Evolutionary conservation across 495 filamentous ascomycete species (phyloP), one percentile per base, ranked within the genome.

Genomic region (Hyphodiscus hymeniophilus): DNA sequence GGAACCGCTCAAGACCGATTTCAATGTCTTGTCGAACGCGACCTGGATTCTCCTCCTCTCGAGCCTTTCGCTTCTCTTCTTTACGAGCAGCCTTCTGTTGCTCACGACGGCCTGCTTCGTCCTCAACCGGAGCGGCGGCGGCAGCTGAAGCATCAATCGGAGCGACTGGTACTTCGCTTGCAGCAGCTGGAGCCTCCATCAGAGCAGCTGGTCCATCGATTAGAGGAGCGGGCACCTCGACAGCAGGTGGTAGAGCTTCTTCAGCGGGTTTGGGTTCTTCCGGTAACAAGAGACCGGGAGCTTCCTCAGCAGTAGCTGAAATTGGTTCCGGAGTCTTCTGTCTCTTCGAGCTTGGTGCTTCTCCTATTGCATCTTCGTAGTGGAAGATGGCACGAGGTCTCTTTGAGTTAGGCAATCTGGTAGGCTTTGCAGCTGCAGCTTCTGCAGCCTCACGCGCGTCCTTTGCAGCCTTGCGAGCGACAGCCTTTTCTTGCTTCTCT

Each of bases 1-100:
- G 75, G 67, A 98, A 96, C 32, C 92, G 77, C 69, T 96, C 92
- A 20, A 80, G 68, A 7, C 92, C 89, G 38, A 97, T 79, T 58
- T 94, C 87, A 42, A 95, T 81, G 45, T 94, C 87, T 24, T 79
- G 73, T 31, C 82, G 70, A 35, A 80, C 67, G 3, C 26, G 66
- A 61, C 56, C 65, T 60, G 53, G 66, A 63, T 54, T 50, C 60
- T 65, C 47, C 60, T 56, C 57, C 35, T 56, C 56, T 7, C 73
- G 73, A 16, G 64, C 65, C 31, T 71, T 66, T 40, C 64, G 53
- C 38, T 56, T 57, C 35, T 73, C 68, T 52, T 67, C 57, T 42
- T 60, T 52, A 17, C 38, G 42, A 0, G 45, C 46, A 18, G 45
- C 42, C 41, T 58, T 47, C 22, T 50, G 36, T 40, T 58, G 34